phyloP scores from a whole-genome alignment of 495 filamentous ascomycete genomes.

The Penicillium canescens region DNA sequence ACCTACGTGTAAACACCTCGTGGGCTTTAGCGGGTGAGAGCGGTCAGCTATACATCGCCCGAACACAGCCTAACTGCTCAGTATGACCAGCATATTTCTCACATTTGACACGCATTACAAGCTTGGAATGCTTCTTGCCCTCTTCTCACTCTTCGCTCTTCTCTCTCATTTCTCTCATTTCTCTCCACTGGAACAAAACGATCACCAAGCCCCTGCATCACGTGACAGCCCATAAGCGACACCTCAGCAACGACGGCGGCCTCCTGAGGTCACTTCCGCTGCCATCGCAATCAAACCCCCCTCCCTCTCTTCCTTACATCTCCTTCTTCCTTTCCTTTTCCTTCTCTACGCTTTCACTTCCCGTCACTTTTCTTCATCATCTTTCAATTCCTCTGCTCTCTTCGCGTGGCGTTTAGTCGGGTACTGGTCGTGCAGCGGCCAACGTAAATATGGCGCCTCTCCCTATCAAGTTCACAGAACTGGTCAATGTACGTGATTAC shows the following conservation, averaged over 20 bases:
- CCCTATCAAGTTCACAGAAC: constrained; percentile 94
- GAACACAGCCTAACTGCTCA: neutral
- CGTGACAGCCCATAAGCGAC: constrained; percentile 47
- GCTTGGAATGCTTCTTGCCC: neutral
- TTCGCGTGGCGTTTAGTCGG: constrained; percentile 48
- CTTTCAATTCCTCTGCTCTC: constrained; percentile 31
- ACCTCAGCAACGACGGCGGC: constrained; percentile 49
- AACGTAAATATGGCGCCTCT: constrained; percentile 68
- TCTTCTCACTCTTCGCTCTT: neutral
- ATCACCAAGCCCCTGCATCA: constrained; percentile 25
- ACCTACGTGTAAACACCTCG: neutral
- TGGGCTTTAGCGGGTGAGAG: neutral
- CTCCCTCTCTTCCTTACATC: constrained; percentile 16
- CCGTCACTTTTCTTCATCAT: constrained; percentile 17
- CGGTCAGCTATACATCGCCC: neutral
- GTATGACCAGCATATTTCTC: no score
- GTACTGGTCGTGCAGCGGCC: constrained; percentile 52
- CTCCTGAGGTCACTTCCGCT: constrained; percentile 48
- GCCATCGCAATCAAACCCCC: constrained; percentile 26
- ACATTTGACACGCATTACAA: no score
- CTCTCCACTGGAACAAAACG: neutral
- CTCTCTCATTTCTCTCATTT: neutral
- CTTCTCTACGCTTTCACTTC: constrained; percentile 17
- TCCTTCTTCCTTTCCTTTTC: constrained; percentile 14
- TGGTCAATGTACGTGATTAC: constrained; percentile 69